Conservation (phyloP, 768 basidiomycete species). For the Mycena latifolia region DNA sequence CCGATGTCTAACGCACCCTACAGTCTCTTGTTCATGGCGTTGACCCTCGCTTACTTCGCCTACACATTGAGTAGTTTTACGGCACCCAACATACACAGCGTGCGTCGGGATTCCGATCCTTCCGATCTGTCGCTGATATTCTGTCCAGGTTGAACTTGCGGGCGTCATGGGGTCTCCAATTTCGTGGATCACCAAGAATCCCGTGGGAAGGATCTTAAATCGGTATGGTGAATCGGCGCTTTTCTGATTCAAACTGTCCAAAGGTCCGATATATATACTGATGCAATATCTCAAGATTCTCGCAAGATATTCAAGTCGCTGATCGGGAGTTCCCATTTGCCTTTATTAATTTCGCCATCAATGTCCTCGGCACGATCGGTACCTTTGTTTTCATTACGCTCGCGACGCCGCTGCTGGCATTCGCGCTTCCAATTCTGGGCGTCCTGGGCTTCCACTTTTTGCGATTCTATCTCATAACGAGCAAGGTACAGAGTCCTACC, state of each 20-base stretch:
- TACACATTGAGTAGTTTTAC: conserved; percentile 13
- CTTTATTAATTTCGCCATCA: conserved; percentile 18
- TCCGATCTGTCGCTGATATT: neutral
- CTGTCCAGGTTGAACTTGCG: conserved; percentile 1
- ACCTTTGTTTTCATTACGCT: conserved; percentile 26
- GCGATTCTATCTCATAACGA: conserved; percentile 28
- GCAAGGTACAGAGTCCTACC: conserved; percentile 24
- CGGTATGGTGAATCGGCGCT: conserved; percentile 13
- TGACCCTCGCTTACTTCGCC: conserved; percentile 5
- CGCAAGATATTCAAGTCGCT: conserved; percentile 27
- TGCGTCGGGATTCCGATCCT: neutral
- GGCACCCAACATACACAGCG: conserved; percentile 21
- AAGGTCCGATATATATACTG: neutral
- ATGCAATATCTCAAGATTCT: conserved; percentile 17
- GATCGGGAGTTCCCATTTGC: conserved; percentile 30
- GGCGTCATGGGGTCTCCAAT: conserved; percentile 27
- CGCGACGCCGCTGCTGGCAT: conserved; percentile 22
- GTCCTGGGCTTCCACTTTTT: conserved; percentile 13
- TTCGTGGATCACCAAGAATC: conserved; percentile 32
- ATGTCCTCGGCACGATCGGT: conserved; percentile 6
- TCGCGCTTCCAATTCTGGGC: conserved; percentile 17
- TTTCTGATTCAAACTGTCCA: neutral
- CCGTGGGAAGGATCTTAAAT: conserved; percentile 27
- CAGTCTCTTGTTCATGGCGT: conserved; percentile 16
- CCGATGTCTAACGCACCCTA: neutral